phyloP scores from a whole-genome alignment of 1,284 basidiomycete genomes.

The Fomitopsis betulina region DNA sequence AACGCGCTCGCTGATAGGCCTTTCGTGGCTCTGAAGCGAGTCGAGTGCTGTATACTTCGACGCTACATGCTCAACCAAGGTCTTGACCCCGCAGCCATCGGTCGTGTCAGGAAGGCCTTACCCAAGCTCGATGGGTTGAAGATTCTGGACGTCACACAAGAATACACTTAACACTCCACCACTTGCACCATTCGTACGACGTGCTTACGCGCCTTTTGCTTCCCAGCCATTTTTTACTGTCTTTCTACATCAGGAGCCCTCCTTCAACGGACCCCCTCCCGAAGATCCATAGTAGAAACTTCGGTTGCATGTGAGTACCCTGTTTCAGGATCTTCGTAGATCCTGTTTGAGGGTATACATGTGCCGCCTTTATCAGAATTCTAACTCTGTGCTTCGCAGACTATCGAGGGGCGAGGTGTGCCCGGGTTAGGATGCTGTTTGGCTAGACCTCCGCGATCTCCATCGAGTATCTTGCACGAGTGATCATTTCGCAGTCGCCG shows the following conservation, averaged over 20 bases:
- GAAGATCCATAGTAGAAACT: neutral
- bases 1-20: neutral
- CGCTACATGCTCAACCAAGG: neutral
- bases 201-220: neutral
- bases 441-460: neutral
- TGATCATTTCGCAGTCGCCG: no score
- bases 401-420: neutral
- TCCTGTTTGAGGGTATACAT: neutral
- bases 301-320: neutral
- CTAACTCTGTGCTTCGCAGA: no score
- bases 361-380: no score
- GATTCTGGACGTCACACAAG: neutral
- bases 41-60: conserved; percentile 3
- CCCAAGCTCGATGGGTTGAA: neutral
- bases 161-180: neutral
- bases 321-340: neutral
- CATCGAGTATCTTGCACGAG: neutral
- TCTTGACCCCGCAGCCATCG: neutral
- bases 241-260: neutral
- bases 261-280: neutral
- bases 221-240: neutral
- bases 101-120: neutral
- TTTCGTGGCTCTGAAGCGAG: neutral
- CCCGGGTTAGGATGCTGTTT: neutral
- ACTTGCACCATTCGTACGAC: no score